Evolutionary conservation across 2,329 filamentous ascomycete genomes (phyloP).

Genomic region (Podosphaera xanthii): DNA sequence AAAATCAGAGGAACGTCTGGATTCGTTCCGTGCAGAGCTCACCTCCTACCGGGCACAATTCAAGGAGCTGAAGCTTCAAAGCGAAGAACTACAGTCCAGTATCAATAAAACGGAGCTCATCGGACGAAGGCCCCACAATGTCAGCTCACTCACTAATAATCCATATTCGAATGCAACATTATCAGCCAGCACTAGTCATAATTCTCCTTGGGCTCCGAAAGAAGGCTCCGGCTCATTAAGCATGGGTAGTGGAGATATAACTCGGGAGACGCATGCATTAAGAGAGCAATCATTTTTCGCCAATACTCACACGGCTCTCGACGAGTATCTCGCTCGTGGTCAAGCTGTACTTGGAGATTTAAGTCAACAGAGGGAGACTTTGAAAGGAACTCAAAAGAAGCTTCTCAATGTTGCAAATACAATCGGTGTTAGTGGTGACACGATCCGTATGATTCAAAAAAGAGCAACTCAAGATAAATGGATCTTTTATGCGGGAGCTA

Average conservation of each 20-base stretch:
- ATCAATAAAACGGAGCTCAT: constrained; percentile 59
- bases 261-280: constrained; percentile 60
- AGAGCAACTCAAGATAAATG: constrained; percentile 88
- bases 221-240: constrained; percentile 13
- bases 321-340: constrained; percentile 82
- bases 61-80: constrained; percentile 50
- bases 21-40: constrained; percentile 66
- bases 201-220: constrained; percentile 14
- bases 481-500: constrained; percentile 78
- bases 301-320: constrained; percentile 61
- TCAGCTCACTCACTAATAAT: constrained; percentile 46
- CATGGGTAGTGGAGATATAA: constrained; percentile 36
- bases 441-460: constrained; percentile 88
- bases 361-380: constrained; percentile 72
- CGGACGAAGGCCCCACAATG: constrained; percentile 62
- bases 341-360: constrained; percentile 77
- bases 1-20: constrained; percentile 67
- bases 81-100: constrained; percentile 48
- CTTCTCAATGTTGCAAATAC: constrained; percentile 89
- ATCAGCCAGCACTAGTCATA: constrained; percentile 4
- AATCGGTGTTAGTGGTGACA: constrained; percentile 78
- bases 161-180: constrained; percentile 48
- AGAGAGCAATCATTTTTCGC: constrained; percentile 76
- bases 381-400: constrained; percentile 81
- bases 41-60: constrained; percentile 58